Percentiles rank a stretch among this genome's conserved stretches.
These are phyloP conservation scores for Phytophthora cryptogea DNA, from an alignment of 352 stramenopile genomes.

Conservation along the genomic window DNA sequence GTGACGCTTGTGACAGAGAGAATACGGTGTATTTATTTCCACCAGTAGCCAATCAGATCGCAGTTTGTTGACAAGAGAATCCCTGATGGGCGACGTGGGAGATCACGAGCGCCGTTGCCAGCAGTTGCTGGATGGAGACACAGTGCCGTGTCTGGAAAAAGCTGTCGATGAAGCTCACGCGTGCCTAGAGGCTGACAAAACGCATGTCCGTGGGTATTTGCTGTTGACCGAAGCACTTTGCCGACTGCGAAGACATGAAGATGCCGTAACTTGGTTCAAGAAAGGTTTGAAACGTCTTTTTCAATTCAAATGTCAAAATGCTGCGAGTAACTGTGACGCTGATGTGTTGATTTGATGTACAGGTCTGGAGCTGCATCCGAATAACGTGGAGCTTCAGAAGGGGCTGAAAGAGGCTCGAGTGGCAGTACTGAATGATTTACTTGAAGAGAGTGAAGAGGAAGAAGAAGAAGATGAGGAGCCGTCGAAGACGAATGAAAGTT, in stretches of 20 bases:
- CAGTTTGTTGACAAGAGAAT: too few species aligned
- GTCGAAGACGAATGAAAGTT: not conserved
- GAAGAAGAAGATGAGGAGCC: conserved; percentile 29
- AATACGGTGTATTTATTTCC: too few species aligned
- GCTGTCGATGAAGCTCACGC: conserved; percentile 33
- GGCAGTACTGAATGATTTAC: conserved; percentile 52
- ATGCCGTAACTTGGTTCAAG: conserved; percentile 54
- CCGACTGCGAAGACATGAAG: conserved; percentile 37
- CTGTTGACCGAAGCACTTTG: conserved; percentile 43
- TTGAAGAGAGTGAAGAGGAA: conserved; percentile 42
- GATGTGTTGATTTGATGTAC: not conserved
- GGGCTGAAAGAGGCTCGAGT: conserved; percentile 59
- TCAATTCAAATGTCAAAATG: not conserved
- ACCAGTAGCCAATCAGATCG: too few species aligned
- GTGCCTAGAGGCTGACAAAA: conserved; percentile 32
- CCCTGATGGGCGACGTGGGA: not conserved
- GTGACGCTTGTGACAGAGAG: too few species aligned
- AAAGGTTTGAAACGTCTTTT: conserved; percentile 31
- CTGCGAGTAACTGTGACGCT: too few species aligned
- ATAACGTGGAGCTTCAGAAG: conserved; percentile 40
- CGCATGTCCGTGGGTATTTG: conserved; percentile 33
- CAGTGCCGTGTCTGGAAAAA: conserved; percentile 23
- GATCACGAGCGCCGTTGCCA: conserved; percentile 27
- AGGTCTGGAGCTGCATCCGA: conserved; percentile 56
- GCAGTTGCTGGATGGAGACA: conserved; percentile 34